phyloP scores from a whole-genome alignment of 2,329 filamentous ascomycete genomes.

The Fusarium solani-melongenae region DNA sequence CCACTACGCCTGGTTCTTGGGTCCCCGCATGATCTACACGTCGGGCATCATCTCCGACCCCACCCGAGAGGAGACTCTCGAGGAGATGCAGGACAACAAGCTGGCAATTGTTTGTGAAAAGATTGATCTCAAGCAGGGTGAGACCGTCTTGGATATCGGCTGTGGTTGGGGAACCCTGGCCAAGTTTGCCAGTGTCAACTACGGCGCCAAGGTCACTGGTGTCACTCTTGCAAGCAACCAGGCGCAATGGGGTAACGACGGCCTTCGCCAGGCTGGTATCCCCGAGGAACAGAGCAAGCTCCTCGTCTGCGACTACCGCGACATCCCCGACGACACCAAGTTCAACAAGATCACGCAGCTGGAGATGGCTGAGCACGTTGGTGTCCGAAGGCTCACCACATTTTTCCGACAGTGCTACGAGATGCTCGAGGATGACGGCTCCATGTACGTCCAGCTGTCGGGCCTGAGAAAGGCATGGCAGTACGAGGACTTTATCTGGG shows the following conservation, averaged over 20 bases:
- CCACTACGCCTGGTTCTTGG: slow-evolving; percentile 96
- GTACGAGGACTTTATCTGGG: slow-evolving; percentile 96
- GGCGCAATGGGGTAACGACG: slow-evolving; percentile 92
- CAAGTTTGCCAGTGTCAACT: slow-evolving; percentile 89
- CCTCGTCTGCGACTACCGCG: slow-evolving; percentile 94
- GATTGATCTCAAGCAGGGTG: slow-evolving; percentile 82
- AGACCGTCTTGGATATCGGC: slow-evolving; percentile 88
- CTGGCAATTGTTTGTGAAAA: slow-evolving; percentile 93
- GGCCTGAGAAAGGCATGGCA: slow-evolving; percentile 93
- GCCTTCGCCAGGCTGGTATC: slow-evolving; percentile 80
- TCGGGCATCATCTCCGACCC: slow-evolving; percentile 90
- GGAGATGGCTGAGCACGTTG: slow-evolving; percentile 97
- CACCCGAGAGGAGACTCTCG: slow-evolving; percentile 86
- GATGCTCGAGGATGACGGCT: slow-evolving; percentile 93
- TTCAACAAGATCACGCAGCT: slow-evolving; percentile 97
- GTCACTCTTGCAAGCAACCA: slow-evolving; percentile 93
- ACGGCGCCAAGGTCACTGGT: slow-evolving; percentile 84
- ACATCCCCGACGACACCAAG: slow-evolving; percentile 81
- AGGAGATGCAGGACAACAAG: slow-evolving; percentile 97
- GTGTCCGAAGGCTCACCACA: slow-evolving; percentile 80
- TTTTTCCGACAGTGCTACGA: slow-evolving; percentile 89
- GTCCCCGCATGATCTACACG: slow-evolving; percentile 97
- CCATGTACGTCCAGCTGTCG: slow-evolving; percentile 93
- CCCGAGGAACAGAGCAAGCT: slow-evolving; percentile 86
- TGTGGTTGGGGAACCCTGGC: slow-evolving; percentile 96